A percentile compares a stretch with the other conserved stretches of the same genome.
Conservation (phyloP, 108 stramenopile genomes). For the Cyclotella choctawhatcheeana region DNA sequence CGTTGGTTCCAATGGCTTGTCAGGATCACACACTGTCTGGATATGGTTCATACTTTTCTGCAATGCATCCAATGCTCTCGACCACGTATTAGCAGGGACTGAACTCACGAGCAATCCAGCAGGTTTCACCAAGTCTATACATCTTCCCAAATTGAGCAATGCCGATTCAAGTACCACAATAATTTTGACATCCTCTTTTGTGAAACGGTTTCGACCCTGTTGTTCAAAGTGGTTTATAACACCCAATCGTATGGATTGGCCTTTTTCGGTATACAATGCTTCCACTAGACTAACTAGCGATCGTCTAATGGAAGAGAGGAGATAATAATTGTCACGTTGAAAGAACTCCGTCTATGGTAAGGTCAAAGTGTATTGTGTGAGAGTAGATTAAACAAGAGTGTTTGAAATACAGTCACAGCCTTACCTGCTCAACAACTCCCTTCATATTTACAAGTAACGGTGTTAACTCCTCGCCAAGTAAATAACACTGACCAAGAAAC, state of each 20-base stretch:
- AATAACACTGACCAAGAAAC: conserved; percentile 77
- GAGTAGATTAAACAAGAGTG: not conserved
- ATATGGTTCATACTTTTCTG: conserved; percentile 70
- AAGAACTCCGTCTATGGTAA: conserved; percentile 72
- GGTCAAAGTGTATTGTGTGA: too few relatives aligned
- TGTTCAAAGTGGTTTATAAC: conserved; percentile 42
- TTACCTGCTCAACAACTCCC: conserved; percentile 75
- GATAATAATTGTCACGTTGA: conserved; percentile 81
- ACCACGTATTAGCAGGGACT: conserved; percentile 67
- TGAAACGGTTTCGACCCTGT: conserved; percentile 37
- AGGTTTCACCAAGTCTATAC: conserved; percentile 78
- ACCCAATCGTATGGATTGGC: conserved; percentile 50
- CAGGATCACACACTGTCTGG: conserved; percentile 72
- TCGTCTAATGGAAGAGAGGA: conserved; percentile 72
- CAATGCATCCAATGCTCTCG: conserved; percentile 59
- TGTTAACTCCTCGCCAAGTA: conserved; percentile 68
- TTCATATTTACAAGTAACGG: conserved; percentile 80
- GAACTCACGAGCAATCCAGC: conserved; percentile 69
- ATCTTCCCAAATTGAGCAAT: conserved; percentile 69
- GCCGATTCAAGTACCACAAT: conserved; percentile 79
- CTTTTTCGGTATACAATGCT: conserved; percentile 62
- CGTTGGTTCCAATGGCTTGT: conserved; percentile 59
- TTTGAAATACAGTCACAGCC: conserved; percentile 15
- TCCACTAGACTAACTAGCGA: conserved; percentile 74
- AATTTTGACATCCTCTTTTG: conserved; percentile 54